A percentile compares a stretch with the other conserved stretches of the same genome.
Evolutionary conservation across 306 rosid species (phyloP).

Genomic region (Pyrus communis): DNA sequence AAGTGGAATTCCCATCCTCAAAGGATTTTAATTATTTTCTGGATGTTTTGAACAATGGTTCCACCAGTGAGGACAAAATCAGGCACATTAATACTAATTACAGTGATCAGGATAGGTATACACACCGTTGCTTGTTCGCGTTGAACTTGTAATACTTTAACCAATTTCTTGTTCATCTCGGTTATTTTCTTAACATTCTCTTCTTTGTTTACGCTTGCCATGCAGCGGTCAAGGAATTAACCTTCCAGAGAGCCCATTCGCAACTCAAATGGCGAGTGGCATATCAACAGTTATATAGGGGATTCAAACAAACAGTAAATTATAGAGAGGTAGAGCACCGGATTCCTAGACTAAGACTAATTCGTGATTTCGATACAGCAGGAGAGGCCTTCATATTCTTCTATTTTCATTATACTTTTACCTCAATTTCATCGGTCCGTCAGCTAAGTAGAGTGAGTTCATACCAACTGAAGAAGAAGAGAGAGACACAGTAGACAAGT

Average conservation of each 20-base stretch:
- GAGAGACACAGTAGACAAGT: conserved; percentile 18
- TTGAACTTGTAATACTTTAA: background rate
- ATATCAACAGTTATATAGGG: conserved; percentile 31
- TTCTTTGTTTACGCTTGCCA: background rate
- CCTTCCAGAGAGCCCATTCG: conserved; percentile 48
- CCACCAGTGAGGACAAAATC: conserved; percentile 22
- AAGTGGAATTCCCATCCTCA: conserved; percentile 20
- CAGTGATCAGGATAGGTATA: conserved; percentile 30
- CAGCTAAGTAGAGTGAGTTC: conserved; percentile 3
- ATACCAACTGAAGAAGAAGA: conserved; percentile 6
- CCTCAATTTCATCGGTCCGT: conserved; percentile 4
- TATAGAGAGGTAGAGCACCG: conserved; percentile 25
- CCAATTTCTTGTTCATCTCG: background rate
- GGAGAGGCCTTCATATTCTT: conserved; percentile 5
- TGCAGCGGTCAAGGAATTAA: conserved; percentile 27
- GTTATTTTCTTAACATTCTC: background rate
- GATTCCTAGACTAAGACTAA: conserved; percentile 17
- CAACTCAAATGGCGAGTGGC: conserved; percentile 21
- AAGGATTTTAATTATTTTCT: conserved; percentile 18
- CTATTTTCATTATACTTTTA: background rate
- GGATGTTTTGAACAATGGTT: conserved; percentile 26
- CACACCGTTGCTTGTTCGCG: background rate
- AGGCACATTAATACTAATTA: conserved; percentile 14
- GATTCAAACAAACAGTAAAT: conserved; percentile 15
- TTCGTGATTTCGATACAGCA: conserved; percentile 14